These are phyloP conservation scores for Limtongia smithiae DNA, from an alignment of 805 yeast species.

Conservation along the genomic window DNA sequence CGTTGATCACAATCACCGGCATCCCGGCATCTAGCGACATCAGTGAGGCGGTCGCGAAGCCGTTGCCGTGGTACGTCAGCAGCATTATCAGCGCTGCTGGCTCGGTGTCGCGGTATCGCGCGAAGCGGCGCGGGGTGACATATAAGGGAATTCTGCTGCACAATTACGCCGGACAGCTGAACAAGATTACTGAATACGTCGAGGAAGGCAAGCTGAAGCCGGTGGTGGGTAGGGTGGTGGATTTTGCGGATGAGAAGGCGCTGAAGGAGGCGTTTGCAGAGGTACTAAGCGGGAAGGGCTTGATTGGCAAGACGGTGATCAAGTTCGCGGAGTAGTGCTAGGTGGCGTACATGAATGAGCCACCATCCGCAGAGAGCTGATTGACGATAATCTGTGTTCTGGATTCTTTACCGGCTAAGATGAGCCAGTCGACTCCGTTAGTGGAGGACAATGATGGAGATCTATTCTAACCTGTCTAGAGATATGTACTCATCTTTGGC, in stretches of 20 bases:
- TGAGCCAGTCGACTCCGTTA: no score
- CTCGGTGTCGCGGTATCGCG: not conserved
- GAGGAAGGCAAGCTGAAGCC: slow-evolving; percentile 26
- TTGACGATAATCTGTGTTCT: no score
- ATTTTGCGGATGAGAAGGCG: slow-evolving; percentile 8
- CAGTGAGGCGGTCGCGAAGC: not conserved
- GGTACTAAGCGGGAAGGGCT: slow-evolving; percentile 15
- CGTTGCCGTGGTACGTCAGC: slow-evolving; percentile 1
- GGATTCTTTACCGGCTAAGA: no score
- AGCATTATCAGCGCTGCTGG: slow-evolving; percentile 1
- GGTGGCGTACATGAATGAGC: no score
- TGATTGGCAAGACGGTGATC: slow-evolving; percentile 28
- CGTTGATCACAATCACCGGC: slow-evolving; percentile 17
- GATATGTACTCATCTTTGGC: no score
- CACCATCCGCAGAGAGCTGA: no score
- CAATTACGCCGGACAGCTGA: slow-evolving; percentile 5
- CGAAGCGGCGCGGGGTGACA: slow-evolving; percentile 10
- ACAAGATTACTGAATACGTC: slow-evolving; percentile 9
- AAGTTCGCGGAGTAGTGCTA: not conserved
- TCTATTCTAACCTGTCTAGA: no score
- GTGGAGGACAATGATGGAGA: no score
- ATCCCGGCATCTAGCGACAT: slow-evolving; percentile 10
- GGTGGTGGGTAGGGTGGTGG: slow-evolving; percentile 19
- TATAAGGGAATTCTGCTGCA: slow-evolving; percentile 12
- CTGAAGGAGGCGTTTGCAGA: slow-evolving; percentile 19